Percentiles rank a stretch among this genome's conserved stretches.
Conservation (phyloP, 1,284 basidiomycete genomes). For the Anthracocystis setariae region DNA sequence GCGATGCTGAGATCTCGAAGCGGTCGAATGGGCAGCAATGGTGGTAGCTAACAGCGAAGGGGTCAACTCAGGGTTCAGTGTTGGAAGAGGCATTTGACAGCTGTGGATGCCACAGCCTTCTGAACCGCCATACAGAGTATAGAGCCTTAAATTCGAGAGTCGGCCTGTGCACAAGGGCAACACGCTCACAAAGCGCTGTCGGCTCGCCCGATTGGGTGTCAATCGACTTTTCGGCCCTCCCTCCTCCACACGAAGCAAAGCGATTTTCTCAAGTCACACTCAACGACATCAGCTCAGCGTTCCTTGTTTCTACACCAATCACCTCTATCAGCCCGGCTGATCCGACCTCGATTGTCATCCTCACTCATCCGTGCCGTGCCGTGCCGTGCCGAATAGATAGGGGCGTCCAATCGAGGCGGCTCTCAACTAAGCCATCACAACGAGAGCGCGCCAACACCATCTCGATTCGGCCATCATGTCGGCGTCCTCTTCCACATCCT, state of each 20-base stretch:
- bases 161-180: slow-evolving; percentile 1
- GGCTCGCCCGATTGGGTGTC: background rate
- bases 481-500: slow-evolving; percentile 34
- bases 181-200: background rate
- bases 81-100: background rate
- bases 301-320: too few species aligned
- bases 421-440: slow-evolving; percentile 11
- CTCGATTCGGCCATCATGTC: slow-evolving; percentile 12
- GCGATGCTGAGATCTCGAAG: slow-evolving; percentile 1
- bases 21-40: background rate
- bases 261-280: background rate
- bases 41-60: background rate
- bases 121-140: background rate
- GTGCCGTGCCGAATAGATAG: background rate
- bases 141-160: background rate
- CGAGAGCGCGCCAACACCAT: background rate
- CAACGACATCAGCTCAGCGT: background rate
- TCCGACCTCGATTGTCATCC: background rate
- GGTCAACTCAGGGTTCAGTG: background rate
- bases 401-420: too few species aligned
- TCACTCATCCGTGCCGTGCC: background rate
- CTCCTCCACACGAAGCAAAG: background rate
- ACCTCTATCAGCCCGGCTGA: background rate
- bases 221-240: slow-evolving; percentile 1
- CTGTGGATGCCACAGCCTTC: background rate